These are phyloP conservation scores for Suillus decipiens DNA, from an alignment of 768 basidiomycete species.

Conservation along the genomic window DNA sequence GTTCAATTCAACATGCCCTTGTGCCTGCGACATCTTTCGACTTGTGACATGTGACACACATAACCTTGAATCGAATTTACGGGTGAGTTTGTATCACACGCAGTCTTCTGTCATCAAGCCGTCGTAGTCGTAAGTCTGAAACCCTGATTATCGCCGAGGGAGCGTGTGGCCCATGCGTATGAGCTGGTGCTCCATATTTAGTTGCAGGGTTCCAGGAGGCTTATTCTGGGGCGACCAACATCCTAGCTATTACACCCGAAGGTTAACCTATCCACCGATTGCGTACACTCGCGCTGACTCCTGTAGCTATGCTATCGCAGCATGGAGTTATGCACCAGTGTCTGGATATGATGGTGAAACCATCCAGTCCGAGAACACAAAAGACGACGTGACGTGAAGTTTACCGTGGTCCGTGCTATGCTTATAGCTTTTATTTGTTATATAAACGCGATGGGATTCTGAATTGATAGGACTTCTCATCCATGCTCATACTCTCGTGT, in stretches of 20 bases:
- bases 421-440: background rate
- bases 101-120: background rate
- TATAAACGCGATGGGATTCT: background rate
- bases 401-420: background rate
- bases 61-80: no score
- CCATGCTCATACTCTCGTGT: background rate
- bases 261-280: background rate
- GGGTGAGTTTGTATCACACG: background rate
- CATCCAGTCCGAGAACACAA: background rate
- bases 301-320: background rate
- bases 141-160: background rate
- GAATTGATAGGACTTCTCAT: background rate
- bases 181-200: background rate
- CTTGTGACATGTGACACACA: no score
- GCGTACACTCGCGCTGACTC: background rate
- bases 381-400: background rate
- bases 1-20: no score
- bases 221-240: background rate
- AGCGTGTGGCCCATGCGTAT: background rate
- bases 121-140: background rate
- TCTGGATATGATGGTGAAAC: background rate
- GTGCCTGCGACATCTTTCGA: no score
- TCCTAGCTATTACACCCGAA: background rate
- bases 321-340: background rate
- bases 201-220: background rate